Evolutionary conservation across 2,329 filamentous ascomycete genomes (phyloP).

Genomic region (Passalora sequoiae): DNA sequence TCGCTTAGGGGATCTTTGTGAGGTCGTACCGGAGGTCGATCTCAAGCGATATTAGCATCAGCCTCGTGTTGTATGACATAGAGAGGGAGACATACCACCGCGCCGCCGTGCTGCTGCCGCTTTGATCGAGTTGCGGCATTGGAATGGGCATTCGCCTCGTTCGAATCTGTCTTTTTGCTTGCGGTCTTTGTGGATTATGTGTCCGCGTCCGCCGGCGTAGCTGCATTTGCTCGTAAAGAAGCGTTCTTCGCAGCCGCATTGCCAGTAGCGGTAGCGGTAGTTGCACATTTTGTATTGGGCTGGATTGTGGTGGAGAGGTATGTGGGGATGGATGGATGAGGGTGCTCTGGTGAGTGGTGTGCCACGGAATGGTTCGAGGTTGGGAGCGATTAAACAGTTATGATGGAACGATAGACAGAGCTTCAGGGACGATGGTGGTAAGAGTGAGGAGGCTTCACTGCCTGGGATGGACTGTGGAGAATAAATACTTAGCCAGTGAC

Average conservation of each 20-base stretch:
- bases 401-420: neutral
- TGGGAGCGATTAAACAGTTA: neutral
- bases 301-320: neutral
- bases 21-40: neutral
- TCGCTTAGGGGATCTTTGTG: neutral
- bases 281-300: conserved; percentile 4
- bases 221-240: conserved; percentile 9
- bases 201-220: conserved; percentile 2
- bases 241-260: conserved; percentile 9
- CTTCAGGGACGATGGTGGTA: no score
- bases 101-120: neutral
- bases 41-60: no score
- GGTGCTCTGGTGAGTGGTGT: neutral
- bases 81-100: neutral
- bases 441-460: no score
- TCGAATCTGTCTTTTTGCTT: conserved; percentile 2
- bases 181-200: conserved; percentile 10
- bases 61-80: no score
- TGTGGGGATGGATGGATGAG: neutral
- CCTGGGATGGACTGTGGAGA: no score
- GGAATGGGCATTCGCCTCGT: conserved; percentile 3
- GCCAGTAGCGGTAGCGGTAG: conserved; percentile 9
- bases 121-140: neutral
- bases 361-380: neutral
- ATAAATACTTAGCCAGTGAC: no score